Conservation (phyloP, 208 protist genomes). For the Trypanosoma melophagium region DNA sequence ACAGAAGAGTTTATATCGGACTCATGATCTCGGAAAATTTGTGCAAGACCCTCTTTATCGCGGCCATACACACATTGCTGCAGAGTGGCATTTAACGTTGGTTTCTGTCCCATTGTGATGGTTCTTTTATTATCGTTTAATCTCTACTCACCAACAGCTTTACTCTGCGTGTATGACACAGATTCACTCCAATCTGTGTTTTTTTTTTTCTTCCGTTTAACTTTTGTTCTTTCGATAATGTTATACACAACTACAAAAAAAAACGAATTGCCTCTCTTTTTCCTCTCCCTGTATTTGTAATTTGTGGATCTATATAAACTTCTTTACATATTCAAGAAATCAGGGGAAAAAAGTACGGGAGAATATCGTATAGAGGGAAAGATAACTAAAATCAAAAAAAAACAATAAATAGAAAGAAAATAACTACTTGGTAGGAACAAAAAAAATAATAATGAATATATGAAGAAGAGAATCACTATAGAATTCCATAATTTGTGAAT, state of each 20-base stretch:
- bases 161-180: neutral
- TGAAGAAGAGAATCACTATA: constrained; percentile 18
- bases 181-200: neutral
- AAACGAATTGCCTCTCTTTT: neutral
- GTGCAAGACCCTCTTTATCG: constrained; percentile 37
- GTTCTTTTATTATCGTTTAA: neutral
- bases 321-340: neutral
- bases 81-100: constrained; percentile 44
- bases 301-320: neutral
- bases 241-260: no score
- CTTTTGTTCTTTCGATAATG: neutral
- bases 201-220: neutral
- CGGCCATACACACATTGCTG: constrained; percentile 68
- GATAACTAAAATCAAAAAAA: no score
- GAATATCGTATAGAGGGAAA: neutral
- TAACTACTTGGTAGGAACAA: neutral
- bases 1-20: constrained; percentile 41
- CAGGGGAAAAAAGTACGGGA: neutral
- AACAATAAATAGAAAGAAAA: no score
- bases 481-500: neutral
- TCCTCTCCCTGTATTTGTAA: neutral
- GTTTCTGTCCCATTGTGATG: constrained; percentile 57
- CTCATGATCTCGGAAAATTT: constrained; percentile 27
- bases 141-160: neutral
- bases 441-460: constrained; percentile 3